phyloP scores from a whole-genome alignment of 192 early-diverging fungal genomes.

The Entomortierella lignicola region DNA sequence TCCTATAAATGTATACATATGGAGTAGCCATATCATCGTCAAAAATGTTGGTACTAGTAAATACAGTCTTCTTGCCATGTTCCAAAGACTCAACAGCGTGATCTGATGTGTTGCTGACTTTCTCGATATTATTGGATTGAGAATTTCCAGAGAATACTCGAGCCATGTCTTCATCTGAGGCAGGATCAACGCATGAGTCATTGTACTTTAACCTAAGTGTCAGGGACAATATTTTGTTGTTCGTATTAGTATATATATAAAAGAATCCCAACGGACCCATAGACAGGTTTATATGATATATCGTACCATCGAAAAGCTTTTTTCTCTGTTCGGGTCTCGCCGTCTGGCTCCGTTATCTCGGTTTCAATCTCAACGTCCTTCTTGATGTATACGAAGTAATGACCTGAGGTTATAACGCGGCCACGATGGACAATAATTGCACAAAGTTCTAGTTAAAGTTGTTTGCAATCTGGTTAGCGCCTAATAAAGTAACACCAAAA shows the following conservation, averaged over 20 bases:
- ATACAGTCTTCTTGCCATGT: neutral
- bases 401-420: slow-evolving; percentile 32
- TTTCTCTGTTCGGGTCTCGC: slow-evolving; percentile 15
- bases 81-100: neutral
- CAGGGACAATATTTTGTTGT: neutral
- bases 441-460: slow-evolving; percentile 23
- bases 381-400: slow-evolving; percentile 44
- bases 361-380: slow-evolving; percentile 39
- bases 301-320: slow-evolving; percentile 35
- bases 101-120: neutral
- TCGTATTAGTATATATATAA: neutral
- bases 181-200: slow-evolving; percentile 27
- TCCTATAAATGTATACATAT: slow-evolving; percentile 40
- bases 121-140: neutral
- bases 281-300: neutral
- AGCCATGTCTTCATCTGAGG: slow-evolving; percentile 35
- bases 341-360: slow-evolving; percentile 20
- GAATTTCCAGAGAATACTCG: slow-evolving; percentile 26
- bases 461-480: neutral
- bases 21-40: slow-evolving; percentile 37
- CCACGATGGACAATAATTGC: slow-evolving; percentile 49
- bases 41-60: neutral
- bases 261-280: neutral
- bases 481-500: neutral
- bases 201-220: slow-evolving; percentile 51